A percentile compares a stretch with the other conserved stretches of the same genome.
phyloP scores from a whole-genome alignment of 768 basidiomycete species.

The Plicaturopsis crispa region DNA sequence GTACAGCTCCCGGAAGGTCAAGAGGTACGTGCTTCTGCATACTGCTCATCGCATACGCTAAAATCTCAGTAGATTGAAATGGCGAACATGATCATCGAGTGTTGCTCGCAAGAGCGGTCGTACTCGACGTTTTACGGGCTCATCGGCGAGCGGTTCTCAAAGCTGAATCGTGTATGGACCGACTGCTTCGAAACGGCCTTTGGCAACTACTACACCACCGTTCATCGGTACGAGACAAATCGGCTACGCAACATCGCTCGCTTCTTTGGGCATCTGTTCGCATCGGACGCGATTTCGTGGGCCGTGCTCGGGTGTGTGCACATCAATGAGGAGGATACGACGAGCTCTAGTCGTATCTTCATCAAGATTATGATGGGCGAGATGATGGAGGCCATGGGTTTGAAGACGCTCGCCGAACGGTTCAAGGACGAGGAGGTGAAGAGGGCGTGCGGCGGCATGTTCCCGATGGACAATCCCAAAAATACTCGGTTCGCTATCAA shows the following conservation, averaged over 20 bases:
- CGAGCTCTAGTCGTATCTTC: constrained; percentile 93
- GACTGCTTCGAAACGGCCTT: constrained; percentile 87
- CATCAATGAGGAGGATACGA: constrained; percentile 97
- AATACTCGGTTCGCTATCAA: constrained; percentile 96
- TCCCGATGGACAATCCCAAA: constrained; percentile 94
- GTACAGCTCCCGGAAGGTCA: constrained; percentile 87
- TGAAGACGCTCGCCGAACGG: constrained; percentile 79
- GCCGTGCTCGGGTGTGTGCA: constrained; percentile 74
- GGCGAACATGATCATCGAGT: constrained; percentile 98
- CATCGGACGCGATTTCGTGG: constrained; percentile 89
- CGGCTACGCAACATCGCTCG: constrained; percentile 94
- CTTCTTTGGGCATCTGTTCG: constrained; percentile 90
- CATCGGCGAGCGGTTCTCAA: constrained; percentile 92
- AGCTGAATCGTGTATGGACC: constrained; percentile 92
- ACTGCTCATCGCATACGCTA: neutral
- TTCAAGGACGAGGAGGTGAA: constrained; percentile 85
- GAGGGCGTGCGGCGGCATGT: constrained; percentile 72
- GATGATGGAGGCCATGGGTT: constrained; percentile 89
- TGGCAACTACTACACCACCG: constrained; percentile 84
- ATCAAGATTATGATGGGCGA: constrained; percentile 95
- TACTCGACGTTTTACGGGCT: constrained; percentile 98
- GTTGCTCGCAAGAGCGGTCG: constrained; percentile 98
- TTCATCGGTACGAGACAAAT: constrained; percentile 98
- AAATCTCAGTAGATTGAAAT: constrained; percentile 80
- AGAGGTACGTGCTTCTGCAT: constrained; percentile 53